Percentiles rank a stretch among this genome's conserved stretches.
Conservation (phyloP, 2,329 filamentous ascomycete genomes). For the Fusarium verrucosum region DNA sequence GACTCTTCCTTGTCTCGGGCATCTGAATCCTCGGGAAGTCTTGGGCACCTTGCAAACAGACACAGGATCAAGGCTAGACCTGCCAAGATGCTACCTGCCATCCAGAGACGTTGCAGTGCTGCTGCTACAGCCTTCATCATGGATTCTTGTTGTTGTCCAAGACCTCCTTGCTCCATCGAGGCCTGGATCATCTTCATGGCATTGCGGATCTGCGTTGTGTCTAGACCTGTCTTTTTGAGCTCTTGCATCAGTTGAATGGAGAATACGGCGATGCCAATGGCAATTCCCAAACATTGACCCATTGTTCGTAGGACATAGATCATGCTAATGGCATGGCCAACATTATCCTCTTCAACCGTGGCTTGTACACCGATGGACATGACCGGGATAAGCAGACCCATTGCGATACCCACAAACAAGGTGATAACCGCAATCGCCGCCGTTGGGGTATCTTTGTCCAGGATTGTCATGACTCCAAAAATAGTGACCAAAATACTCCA, state of each 20-base stretch:
- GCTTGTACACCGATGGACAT: conserved; percentile 72
- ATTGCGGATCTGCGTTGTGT: conserved; percentile 20
- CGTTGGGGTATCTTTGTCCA: conserved; percentile 59
- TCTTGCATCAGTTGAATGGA: conserved; percentile 32
- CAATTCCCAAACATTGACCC: conserved; percentile 44
- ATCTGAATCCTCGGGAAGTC: conserved; percentile 22
- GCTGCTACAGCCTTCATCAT: conserved; percentile 28
- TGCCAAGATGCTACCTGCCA: conserved; percentile 36
- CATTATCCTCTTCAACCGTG: conserved; percentile 29
- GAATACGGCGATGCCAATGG: conserved; percentile 42
- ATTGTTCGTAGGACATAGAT: conserved; percentile 40
- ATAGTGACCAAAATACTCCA: conserved; percentile 69
- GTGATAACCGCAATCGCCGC: conserved; percentile 69
- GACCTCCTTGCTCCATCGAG: conserved; percentile 27
- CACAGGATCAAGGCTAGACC: conserved; percentile 27
- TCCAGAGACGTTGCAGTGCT: conserved; percentile 34
- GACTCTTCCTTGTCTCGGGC: neutral
- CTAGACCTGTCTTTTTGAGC: conserved; percentile 19
- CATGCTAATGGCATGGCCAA: conserved; percentile 42
- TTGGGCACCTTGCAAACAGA: conserved; percentile 36
- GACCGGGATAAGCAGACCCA: conserved; percentile 72
- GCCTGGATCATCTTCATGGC: conserved; percentile 37
- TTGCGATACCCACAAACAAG: conserved; percentile 67
- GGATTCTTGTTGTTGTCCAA: neutral
- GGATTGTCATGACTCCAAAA: conserved; percentile 62